Percentiles rank a stretch among this genome's conserved stretches.
These are phyloP conservation scores for Annulohypoxylon truncatum DNA, from an alignment of 2,329 filamentous ascomycete species.

Conservation along the genomic window DNA sequence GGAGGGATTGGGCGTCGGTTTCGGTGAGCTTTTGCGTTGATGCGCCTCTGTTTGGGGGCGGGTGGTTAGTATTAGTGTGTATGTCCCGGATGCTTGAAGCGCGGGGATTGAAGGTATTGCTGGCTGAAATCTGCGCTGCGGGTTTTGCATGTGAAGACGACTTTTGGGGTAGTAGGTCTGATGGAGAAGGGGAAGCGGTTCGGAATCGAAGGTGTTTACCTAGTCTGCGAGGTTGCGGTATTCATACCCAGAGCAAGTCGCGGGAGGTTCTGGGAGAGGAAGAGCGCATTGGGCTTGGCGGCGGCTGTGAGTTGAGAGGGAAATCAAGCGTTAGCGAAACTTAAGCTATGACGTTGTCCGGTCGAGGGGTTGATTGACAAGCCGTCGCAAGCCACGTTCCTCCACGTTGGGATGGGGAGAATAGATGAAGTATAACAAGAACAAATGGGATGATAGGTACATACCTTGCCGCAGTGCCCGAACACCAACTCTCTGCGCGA, in stretches of 20 bases:
- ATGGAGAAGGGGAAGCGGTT: neutral
- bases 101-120: neutral
- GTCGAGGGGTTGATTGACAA: slow-evolving; percentile 1
- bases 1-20: slow-evolving; percentile 70
- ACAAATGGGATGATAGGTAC: slow-evolving; percentile 9
- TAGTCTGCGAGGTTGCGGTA: slow-evolving; percentile 58
- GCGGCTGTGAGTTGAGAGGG: slow-evolving; percentile 44
- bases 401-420: neutral
- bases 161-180: neutral
- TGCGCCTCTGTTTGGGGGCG: slow-evolving; percentile 57
- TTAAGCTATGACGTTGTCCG: slow-evolving; percentile 9
- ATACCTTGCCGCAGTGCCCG: slow-evolving; percentile 69
- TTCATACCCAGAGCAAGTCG: slow-evolving; percentile 58
- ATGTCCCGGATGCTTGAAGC: neutral
- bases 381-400: neutral
- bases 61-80: neutral
- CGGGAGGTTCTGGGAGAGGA: slow-evolving; percentile 62
- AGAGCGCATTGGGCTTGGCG: slow-evolving; percentile 59
- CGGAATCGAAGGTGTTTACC: slow-evolving; percentile 53
- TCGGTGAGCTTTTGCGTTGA: slow-evolving; percentile 68
- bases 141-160: neutral
- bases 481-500: slow-evolving; percentile 67
- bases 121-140: neutral
- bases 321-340: slow-evolving; percentile 29
- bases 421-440: neutral